Conservation (phyloP, 768 basidiomycete species). For the Tricholoma terreum region DNA sequence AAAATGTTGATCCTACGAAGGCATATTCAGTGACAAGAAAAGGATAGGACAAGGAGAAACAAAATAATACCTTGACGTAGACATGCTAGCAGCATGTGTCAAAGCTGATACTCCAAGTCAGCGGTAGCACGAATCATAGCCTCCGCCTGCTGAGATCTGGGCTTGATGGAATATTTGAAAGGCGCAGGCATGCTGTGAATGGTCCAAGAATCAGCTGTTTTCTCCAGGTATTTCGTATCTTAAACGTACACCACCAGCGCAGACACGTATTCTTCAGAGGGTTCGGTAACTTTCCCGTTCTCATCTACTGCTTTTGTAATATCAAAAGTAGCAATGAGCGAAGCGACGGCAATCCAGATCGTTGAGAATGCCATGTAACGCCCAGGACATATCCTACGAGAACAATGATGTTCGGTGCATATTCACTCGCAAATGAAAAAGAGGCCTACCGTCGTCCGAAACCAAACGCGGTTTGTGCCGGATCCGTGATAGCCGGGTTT, state of each 20-base stretch:
- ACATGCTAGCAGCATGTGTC: too few relatives aligned
- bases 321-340: constrained; percentile 28
- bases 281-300: constrained; percentile 22
- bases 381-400: constrained; percentile 29
- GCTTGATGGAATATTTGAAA: constrained; percentile 28
- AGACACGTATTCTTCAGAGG: constrained; percentile 26
- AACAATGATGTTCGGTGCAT: neutral
- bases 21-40: too few relatives aligned
- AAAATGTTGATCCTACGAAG: too few relatives aligned
- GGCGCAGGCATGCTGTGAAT: constrained; percentile 17
- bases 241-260: constrained; percentile 31
- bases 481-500: constrained; percentile 5
- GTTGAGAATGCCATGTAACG: constrained; percentile 25
- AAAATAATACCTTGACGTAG: too few relatives aligned
- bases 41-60: too few relatives aligned
- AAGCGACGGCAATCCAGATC: constrained; percentile 26
- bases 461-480: constrained; percentile 17
- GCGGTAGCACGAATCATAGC: constrained; percentile 14
- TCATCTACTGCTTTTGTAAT: constrained; percentile 24
- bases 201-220: neutral
- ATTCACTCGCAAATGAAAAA: too few relatives aligned
- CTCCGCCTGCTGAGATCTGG: constrained; percentile 22
- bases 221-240: neutral
- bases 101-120: neutral
- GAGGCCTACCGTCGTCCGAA: constrained; percentile 23